Percentiles rank a stretch among this genome's conserved stretches.
Conservation (phyloP, 2,329 filamentous ascomycete species). For the Ceratocystis cacaofunesta region DNA sequence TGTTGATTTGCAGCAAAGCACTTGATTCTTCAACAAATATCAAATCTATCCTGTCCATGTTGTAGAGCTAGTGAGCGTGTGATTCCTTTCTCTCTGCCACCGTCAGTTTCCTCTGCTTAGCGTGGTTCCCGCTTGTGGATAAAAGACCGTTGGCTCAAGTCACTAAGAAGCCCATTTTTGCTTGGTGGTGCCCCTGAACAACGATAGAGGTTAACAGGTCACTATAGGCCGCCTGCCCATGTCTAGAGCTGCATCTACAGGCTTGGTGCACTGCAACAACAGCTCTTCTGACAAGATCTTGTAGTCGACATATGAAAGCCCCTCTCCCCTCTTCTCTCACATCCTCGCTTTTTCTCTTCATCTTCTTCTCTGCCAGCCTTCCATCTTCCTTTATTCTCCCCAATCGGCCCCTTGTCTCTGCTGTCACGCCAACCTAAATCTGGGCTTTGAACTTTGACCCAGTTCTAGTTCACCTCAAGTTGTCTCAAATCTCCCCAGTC, state of each 20-base stretch:
- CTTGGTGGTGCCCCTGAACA: too few relatives aligned
- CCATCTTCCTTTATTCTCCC: neutral
- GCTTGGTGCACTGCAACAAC: neutral
- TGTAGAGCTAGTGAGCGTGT: neutral
- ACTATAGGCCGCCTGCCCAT: too few relatives aligned
- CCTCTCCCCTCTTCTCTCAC: too few relatives aligned
- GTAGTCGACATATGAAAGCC: too few relatives aligned
- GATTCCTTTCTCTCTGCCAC: too few relatives aligned
- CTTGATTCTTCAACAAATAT: too few relatives aligned
- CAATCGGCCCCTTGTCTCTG: neutral
- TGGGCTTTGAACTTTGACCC: neutral
- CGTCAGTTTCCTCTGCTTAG: neutral
- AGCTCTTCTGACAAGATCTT: neutral
- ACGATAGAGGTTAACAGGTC: too few relatives aligned
- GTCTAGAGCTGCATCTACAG: neutral
- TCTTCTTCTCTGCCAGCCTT: neutral
- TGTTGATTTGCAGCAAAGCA: too few relatives aligned
- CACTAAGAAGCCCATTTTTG: too few relatives aligned
- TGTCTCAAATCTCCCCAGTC: neutral
- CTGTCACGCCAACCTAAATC: slow-evolving; percentile 8
- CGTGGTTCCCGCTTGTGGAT: neutral
- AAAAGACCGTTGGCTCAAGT: neutral
- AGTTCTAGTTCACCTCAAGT: neutral
- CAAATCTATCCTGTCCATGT: neutral
- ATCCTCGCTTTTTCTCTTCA: neutral